Percentiles rank a stretch among this genome's conserved stretches.
Conservation (phyloP, 2,329 filamentous ascomycete genomes). For the Fusarium sp. region DNA sequence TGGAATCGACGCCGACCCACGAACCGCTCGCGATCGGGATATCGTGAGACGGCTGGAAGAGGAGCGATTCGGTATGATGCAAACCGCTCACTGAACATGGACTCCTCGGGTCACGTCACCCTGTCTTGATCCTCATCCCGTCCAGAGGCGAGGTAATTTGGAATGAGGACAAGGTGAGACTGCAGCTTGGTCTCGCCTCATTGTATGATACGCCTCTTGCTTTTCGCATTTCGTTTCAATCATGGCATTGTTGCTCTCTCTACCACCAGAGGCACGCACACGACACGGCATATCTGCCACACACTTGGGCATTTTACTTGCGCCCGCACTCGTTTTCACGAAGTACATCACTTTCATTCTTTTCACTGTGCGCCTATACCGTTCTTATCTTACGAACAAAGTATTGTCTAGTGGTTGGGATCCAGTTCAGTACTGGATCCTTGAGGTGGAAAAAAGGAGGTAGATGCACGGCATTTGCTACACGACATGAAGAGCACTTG, state of each 20-base stretch:
- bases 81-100: conserved; percentile 36
- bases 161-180: conserved; percentile 20
- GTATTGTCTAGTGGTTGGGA: conserved; percentile 43
- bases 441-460: conserved; percentile 26
- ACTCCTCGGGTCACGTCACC: not conserved
- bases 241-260: conserved; percentile 25
- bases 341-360: conserved; percentile 31
- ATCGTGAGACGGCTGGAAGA: conserved; percentile 66
- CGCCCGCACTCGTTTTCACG: conserved; percentile 31
- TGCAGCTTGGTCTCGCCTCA: not conserved
- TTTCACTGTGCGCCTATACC: conserved; percentile 25
- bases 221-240: conserved; percentile 34
- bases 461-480: conserved; percentile 40
- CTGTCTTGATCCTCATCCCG: conserved; percentile 12
- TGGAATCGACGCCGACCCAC: conserved; percentile 66
- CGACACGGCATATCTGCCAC: conserved; percentile 31
- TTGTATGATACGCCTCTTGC: conserved; percentile 34
- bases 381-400: conserved; percentile 35
- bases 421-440: conserved; percentile 9
- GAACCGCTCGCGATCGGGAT: conserved; percentile 66
- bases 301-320: conserved; percentile 31
- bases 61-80: conserved; percentile 52
- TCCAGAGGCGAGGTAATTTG: conserved; percentile 11
- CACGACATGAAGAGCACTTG: conserved; percentile 42
- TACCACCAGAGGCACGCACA: not conserved